phyloP scores from a whole-genome alignment of 2,329 filamentous ascomycete species.

The Knoxdaviesia proteae region DNA sequence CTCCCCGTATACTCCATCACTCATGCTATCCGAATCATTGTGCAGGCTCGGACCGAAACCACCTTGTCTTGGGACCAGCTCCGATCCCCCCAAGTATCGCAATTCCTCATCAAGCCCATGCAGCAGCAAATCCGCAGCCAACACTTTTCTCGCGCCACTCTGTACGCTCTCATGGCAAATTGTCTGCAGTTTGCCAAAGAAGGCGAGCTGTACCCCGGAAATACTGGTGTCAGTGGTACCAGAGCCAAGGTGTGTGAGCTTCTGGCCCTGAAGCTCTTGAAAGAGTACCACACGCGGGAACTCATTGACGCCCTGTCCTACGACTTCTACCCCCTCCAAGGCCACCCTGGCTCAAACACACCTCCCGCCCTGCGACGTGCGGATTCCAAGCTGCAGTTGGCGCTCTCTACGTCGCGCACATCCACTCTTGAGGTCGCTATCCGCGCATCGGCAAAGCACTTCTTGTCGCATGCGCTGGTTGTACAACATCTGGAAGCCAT shows the following conservation, averaged over 20 bases:
- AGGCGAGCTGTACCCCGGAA: slow-evolving; percentile 59
- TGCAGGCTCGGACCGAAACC: slow-evolving; percentile 73
- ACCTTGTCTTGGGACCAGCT: slow-evolving; percentile 88
- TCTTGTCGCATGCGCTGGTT: slow-evolving; percentile 76
- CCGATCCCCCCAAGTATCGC: slow-evolving; percentile 84
- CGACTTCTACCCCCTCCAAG: slow-evolving; percentile 84
- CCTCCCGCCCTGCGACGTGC: slow-evolving; percentile 13
- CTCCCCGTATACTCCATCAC: slow-evolving; percentile 81
- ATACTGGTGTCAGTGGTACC: slow-evolving; percentile 64
- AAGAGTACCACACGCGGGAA: slow-evolving; percentile 75
- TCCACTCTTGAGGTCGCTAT: slow-evolving; percentile 89
- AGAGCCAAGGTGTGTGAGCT: slow-evolving; percentile 79
- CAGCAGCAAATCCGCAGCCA: slow-evolving; percentile 68
- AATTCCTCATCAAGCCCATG: slow-evolving; percentile 90
- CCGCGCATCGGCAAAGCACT: slow-evolving; percentile 76
- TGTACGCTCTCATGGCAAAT: slow-evolving; percentile 85
- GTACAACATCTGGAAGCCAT: slow-evolving; percentile 93
- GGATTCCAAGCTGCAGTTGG: slow-evolving; percentile 20
- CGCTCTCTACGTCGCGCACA: slow-evolving; percentile 47
- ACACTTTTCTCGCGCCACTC: slow-evolving; percentile 67
- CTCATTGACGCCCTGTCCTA: slow-evolving; percentile 88
- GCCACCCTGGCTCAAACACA: slow-evolving; percentile 32
- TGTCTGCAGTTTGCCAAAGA: slow-evolving; percentile 87
- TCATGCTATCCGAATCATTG: slow-evolving; percentile 69
- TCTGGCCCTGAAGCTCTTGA: slow-evolving; percentile 70